Evolutionary conservation across 345 rosid species (phyloP), one percentile per base, ranked within the genome.

Genomic region (Rubroshorea leprosula): DNA sequence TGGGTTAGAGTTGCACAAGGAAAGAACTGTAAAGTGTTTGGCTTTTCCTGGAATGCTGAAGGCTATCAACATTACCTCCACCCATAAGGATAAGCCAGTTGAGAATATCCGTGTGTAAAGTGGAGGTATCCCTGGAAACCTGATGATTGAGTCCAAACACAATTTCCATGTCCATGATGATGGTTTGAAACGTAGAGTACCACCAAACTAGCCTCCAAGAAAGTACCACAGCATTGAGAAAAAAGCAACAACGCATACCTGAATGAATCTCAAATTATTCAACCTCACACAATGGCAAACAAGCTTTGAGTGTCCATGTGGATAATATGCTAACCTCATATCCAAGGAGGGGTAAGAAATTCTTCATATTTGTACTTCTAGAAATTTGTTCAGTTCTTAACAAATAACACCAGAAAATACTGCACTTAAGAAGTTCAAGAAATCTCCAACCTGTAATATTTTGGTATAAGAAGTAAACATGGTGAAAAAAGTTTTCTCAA

Each of bases 111-210:
- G 81, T 0, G 88, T 76, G 64, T 78, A 82, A 54, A 85, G 72
- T 22, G 84, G 75, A 48, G 91, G 85, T 54, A 85, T 69, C 92
- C 86, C 78, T 48, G 88, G 88, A 69, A 81, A 85, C 16, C 61
- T 54, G 58, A 71, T 65, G 65, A 80, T 65, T 62, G 60, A 80
- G 51, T 74, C 70, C 76, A 72, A 72, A 61, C 64, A 48, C 41
- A 49, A 53, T 24, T 62, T 24, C 88, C 78, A 78, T 4, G 78
- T 76, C 86, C 80, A 82, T 43, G 78, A 71, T 26, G 73, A 71
- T 31, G 57, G 72, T 25, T 75, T 67, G 54, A 15, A 31, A 51
- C 29, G 66, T 58, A 45, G 72, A 23, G 20, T 55, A 22, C 69
- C 68, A 27, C 48, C 72, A 58, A 58, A 57, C 61, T 61, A 69